Conservation (phyloP, 208 protist genomes). For the Trypanosoma boissoni region DNA sequence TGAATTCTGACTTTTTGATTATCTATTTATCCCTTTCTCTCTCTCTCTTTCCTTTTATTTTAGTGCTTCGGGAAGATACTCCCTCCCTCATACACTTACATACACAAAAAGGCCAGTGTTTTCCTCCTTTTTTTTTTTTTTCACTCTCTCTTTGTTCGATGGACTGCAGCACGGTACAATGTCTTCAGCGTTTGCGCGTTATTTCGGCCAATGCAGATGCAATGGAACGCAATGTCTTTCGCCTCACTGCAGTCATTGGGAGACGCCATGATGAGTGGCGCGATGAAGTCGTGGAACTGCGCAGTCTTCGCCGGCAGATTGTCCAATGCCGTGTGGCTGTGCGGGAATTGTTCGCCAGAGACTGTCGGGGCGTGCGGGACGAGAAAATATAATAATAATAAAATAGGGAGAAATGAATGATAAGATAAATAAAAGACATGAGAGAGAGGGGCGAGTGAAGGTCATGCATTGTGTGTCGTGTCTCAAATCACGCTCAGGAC, state of each 20-base stretch:
- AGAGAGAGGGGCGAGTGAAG: no score
- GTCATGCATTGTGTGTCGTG: no score
- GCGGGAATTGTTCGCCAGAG: no score
- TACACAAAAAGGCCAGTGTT: not conserved
- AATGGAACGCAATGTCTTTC: not conserved
- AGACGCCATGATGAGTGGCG: slow-evolving; percentile 2
- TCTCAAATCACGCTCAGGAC: no score
- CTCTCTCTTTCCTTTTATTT: not conserved
- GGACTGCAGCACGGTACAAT: slow-evolving; percentile 6
- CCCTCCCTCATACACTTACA: not conserved
- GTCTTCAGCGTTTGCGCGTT: not conserved
- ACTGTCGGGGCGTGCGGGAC: no score
- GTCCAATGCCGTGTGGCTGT: no score
- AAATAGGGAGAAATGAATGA: no score
- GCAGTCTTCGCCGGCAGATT: no score
- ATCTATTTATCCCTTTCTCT: not conserved
- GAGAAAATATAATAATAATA: no score
- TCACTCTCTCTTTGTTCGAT: slow-evolving; percentile 11
- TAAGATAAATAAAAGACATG: no score
- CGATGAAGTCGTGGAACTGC: slow-evolving; percentile 4
- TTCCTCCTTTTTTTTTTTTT: slow-evolving; percentile 16
- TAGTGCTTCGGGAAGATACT: not conserved
- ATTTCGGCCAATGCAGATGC: not conserved
- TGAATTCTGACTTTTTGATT: no score
- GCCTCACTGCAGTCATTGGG: not conserved